A percentile compares a stretch with the other conserved stretches of the same genome.
phyloP scores from a whole-genome alignment of 352 stramenopile species.

The Albugo candida region DNA sequence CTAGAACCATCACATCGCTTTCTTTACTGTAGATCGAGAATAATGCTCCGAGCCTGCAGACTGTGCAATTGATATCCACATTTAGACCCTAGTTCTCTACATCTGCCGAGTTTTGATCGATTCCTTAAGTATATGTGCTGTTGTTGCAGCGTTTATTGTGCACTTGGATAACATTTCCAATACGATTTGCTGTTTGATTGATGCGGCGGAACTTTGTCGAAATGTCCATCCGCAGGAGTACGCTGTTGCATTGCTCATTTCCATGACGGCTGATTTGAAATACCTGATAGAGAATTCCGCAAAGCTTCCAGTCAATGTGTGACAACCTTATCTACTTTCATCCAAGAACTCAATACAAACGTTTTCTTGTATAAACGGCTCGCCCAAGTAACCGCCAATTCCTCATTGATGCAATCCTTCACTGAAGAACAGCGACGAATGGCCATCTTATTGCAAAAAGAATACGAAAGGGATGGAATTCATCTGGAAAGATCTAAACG shows the following conservation, averaged over 20 bases:
- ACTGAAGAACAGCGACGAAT: constrained; percentile 83
- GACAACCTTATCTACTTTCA: constrained; percentile 84
- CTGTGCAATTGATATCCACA: constrained; percentile 35
- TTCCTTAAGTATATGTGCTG: not conserved
- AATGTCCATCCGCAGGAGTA: constrained; percentile 82
- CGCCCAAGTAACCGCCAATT: constrained; percentile 35
- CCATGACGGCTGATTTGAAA: not conserved
- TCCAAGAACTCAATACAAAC: constrained; percentile 88
- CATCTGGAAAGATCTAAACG: constrained; percentile 66
- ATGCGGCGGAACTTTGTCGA: constrained; percentile 88
- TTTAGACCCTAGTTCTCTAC: not conserved
- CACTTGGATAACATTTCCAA: constrained; percentile 90
- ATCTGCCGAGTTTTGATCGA: too few relatives aligned
- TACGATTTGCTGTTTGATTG: constrained; percentile 89
- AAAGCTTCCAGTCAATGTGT: constrained; percentile 76
- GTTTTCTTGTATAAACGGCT: constrained; percentile 79
- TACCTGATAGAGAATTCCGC: constrained; percentile 38
- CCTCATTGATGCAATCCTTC: constrained; percentile 27
- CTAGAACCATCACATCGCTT: constrained; percentile 1
- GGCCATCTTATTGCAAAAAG: constrained; percentile 67
- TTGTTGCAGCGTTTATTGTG: constrained; percentile 3
- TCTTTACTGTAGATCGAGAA: constrained; percentile 19
- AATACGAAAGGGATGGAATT: constrained; percentile 93
- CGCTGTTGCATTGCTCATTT: not conserved
- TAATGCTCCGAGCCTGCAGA: constrained; percentile 32